Percentiles rank a stretch among this genome's conserved stretches.
These are phyloP conservation scores for Fusarium piperis DNA, from an alignment of 2,329 filamentous ascomycete genomes.

Conservation along the genomic window DNA sequence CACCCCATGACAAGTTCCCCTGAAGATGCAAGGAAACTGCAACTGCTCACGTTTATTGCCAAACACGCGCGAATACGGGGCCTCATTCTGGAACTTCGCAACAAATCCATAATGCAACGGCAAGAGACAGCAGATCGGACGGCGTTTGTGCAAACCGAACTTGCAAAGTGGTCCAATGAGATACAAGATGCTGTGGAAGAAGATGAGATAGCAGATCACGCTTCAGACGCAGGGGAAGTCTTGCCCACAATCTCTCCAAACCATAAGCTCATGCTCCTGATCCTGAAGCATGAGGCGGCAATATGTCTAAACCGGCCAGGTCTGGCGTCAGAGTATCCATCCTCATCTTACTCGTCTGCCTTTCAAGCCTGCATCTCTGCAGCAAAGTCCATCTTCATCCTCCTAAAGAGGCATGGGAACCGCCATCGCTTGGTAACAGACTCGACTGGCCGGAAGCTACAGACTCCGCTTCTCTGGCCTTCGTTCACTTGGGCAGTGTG, in stretches of 20 bases:
- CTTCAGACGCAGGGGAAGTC: conserved; percentile 1
- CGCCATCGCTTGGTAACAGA: conserved; percentile 21
- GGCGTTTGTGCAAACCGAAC: conserved; percentile 57
- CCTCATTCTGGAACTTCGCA: conserved; percentile 61
- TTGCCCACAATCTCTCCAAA: conserved; percentile 39
- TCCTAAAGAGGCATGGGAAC: conserved; percentile 45
- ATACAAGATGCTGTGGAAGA: conserved; percentile 59
- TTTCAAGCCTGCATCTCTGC: conserved; percentile 62
- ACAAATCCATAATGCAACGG: conserved; percentile 59
- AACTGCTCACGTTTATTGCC: conserved; percentile 52
- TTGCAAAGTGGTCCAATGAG: conserved; percentile 64
- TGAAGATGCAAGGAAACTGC: conserved; percentile 43
- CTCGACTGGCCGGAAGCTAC: conserved; percentile 10
- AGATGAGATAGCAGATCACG: conserved; percentile 35
- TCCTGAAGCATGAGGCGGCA: conserved; percentile 60
- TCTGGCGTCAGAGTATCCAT: conserved; percentile 55
- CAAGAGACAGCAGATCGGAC: conserved; percentile 55
- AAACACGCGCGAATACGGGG: conserved; percentile 61
- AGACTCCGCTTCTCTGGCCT: conserved; percentile 56
- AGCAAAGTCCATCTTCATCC: conserved; percentile 57
- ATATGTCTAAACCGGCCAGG: conserved; percentile 62
- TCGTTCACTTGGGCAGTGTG: conserved; percentile 63
- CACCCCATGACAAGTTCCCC: conserved; percentile 44
- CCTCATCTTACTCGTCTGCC: conserved; percentile 57
- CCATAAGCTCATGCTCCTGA: conserved; percentile 54